Percentiles rank a stretch among this genome's conserved stretches.
These are phyloP conservation scores for Adansonia madagascariensis DNA, from an alignment of 441 rosid species.

Conservation along the genomic window DNA sequence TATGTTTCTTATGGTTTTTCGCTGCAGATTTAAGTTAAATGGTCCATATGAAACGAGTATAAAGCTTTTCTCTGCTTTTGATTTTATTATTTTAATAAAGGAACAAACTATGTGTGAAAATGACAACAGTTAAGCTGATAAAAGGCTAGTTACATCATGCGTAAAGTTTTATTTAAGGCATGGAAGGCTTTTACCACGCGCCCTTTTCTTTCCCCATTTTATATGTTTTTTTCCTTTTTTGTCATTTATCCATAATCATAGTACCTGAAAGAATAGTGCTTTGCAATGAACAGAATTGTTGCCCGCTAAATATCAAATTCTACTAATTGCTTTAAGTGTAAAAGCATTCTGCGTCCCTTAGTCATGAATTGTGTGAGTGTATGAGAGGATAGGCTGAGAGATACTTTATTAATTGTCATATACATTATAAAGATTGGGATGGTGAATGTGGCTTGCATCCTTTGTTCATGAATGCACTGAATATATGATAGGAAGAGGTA, in stretches of 20 bases:
- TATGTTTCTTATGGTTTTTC: conserved; percentile 7
- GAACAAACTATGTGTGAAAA: background rate
- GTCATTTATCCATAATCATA: background rate
- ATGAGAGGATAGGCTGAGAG: background rate
- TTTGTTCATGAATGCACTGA: background rate
- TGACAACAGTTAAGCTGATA: background rate
- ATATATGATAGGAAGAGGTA: background rate
- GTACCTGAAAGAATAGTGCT: background rate
- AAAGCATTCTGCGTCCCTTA: background rate
- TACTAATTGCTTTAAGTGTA: background rate
- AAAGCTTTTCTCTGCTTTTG: background rate
- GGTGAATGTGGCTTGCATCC: conserved; percentile 3
- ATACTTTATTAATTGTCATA: background rate
- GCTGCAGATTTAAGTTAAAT: background rate
- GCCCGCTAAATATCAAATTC: background rate
- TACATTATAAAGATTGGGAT: background rate
- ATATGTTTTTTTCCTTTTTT: background rate
- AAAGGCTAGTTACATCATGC: background rate
- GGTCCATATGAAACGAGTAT: background rate
- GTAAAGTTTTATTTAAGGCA: background rate
- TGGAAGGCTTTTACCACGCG: conserved; percentile 5
- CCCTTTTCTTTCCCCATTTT: background rate
- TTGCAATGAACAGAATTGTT: background rate
- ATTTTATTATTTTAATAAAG: background rate
- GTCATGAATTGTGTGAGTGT: background rate